Evolutionary conservation across 768 basidiomycete species (phyloP).

Genomic region (Phaeotremella skinneri): DNA sequence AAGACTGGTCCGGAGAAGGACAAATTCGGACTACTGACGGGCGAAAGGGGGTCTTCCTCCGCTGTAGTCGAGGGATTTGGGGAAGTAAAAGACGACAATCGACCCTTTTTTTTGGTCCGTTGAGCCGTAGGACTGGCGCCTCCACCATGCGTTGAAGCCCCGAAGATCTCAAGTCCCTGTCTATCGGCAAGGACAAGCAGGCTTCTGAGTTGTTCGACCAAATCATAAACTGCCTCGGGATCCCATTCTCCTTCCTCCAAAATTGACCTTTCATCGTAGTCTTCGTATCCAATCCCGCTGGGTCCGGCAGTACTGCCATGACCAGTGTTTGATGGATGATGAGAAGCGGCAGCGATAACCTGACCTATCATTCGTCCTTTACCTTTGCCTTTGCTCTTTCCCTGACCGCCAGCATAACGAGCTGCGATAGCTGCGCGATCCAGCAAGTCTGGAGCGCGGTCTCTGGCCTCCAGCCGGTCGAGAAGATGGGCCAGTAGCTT

Average conservation of each 20-base stretch:
- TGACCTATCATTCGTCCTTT: constrained; percentile 9
- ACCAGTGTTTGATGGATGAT: constrained; percentile 1
- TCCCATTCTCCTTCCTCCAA: constrained; percentile 31
- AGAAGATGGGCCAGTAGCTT: constrained; percentile 69
- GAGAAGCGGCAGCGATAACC: background rate
- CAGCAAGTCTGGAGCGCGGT: constrained; percentile 32
- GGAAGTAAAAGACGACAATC: constrained; percentile 20
- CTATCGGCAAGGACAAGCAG: constrained; percentile 32
- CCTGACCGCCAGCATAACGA: constrained; percentile 49
- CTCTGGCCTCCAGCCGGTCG: constrained; percentile 62
- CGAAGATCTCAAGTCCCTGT: constrained; percentile 33
- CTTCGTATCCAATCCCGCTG: constrained; percentile 20
- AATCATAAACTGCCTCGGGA: constrained; percentile 22
- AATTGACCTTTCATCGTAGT: constrained; percentile 16
- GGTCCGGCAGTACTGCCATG: constrained; percentile 14
- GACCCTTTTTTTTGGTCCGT: constrained; percentile 23
- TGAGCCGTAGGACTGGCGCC: constrained; percentile 12
- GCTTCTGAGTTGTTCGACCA: constrained; percentile 35
- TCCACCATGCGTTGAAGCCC: background rate
- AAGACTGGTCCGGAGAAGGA: constrained; percentile 45
- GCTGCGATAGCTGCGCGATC: constrained; percentile 55
- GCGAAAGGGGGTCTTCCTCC: constrained; percentile 55
- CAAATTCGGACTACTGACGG: constrained; percentile 49
- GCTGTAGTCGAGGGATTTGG: constrained; percentile 36
- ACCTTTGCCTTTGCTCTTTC: constrained; percentile 23